Percentiles rank a stretch among this genome's conserved stretches.
Conservation (phyloP, 768 basidiomycete genomes). For the Mycena vitilis region DNA sequence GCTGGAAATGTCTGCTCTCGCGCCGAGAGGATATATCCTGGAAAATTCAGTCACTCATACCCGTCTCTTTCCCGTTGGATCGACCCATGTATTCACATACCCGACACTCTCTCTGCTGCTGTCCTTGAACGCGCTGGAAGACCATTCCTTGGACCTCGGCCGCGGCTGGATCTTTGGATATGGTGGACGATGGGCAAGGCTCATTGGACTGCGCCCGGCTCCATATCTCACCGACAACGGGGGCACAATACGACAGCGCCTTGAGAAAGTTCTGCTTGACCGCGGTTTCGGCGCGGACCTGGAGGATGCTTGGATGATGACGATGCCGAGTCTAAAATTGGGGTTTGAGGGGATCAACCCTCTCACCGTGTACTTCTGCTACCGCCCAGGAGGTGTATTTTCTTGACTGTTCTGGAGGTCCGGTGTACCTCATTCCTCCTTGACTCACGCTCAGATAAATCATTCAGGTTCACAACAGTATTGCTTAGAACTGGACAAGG, state of each 20-base stretch:
- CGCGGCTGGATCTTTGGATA: conserved; percentile 67
- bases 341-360: conserved; percentile 81
- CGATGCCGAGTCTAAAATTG: conserved; percentile 76
- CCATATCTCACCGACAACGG: conserved; percentile 55
- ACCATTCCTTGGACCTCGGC: conserved; percentile 56
- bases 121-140: conserved; percentile 66
- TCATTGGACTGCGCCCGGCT: conserved; percentile 59
- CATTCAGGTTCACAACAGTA: conserved; percentile 74
- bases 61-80: conserved; percentile 58
- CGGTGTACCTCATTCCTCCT: conserved; percentile 13
- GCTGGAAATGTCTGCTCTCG: neutral
- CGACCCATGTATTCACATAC: conserved; percentile 69
- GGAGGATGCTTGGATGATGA: conserved; percentile 75
- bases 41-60: conserved; percentile 65
- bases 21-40: conserved; percentile 56
- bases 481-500: conserved; percentile 57
- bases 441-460: conserved; percentile 3
- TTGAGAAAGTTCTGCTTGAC: conserved; percentile 48
- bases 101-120: conserved; percentile 66
- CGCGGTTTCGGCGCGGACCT: conserved; percentile 46
- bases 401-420: conserved; percentile 69
- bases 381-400: conserved; percentile 50
- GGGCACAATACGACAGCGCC: conserved; percentile 53
- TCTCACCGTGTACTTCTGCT: conserved; percentile 75
- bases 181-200: conserved; percentile 54